These are phyloP conservation scores for Sutorius australiensis DNA, from an alignment of 768 basidiomycete species.

Conservation along the genomic window DNA sequence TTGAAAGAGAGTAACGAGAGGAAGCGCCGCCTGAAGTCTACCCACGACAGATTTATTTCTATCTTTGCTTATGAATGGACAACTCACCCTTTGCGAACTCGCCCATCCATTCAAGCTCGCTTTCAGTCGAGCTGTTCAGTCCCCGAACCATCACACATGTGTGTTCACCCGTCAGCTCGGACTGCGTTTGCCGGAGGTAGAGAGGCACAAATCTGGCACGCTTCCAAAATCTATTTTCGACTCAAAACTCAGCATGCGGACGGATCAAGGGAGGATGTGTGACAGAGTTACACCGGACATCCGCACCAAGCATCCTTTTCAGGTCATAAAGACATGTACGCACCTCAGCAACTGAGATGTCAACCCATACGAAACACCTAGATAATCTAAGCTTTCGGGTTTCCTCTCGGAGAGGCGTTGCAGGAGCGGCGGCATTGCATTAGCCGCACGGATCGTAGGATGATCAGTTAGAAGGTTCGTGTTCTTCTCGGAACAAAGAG, in stretches of 20 bases:
- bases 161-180: slow-evolving; percentile 95
- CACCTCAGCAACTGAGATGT: slow-evolving; percentile 80
- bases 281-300: background rate
- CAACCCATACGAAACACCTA: slow-evolving; percentile 95
- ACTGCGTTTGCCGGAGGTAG: slow-evolving; percentile 89
- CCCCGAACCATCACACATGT: slow-evolving; percentile 94
- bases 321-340: slow-evolving; percentile 9
- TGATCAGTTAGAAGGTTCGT: slow-evolving; percentile 72
- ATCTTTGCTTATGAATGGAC: background rate
- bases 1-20: slow-evolving; percentile 86
- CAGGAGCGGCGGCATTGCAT: slow-evolving; percentile 88
- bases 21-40: slow-evolving; percentile 93
- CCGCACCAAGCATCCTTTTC: too few relatives aligned
- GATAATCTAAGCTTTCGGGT: slow-evolving; percentile 87
- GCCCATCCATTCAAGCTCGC: slow-evolving; percentile 75
- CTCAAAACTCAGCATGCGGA: background rate
- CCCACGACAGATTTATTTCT: background rate
- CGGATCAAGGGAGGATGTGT: background rate
- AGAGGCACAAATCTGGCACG: slow-evolving; percentile 86
- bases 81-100: slow-evolving; percentile 80
- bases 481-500: slow-evolving; percentile 29
- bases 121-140: slow-evolving; percentile 60
- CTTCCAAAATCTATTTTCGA: slow-evolving; percentile 83
- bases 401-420: slow-evolving; percentile 86
- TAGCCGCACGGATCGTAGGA: slow-evolving; percentile 64